Conservation (phyloP, 1,284 basidiomycete species). For the Heterobasidion occidentale region DNA sequence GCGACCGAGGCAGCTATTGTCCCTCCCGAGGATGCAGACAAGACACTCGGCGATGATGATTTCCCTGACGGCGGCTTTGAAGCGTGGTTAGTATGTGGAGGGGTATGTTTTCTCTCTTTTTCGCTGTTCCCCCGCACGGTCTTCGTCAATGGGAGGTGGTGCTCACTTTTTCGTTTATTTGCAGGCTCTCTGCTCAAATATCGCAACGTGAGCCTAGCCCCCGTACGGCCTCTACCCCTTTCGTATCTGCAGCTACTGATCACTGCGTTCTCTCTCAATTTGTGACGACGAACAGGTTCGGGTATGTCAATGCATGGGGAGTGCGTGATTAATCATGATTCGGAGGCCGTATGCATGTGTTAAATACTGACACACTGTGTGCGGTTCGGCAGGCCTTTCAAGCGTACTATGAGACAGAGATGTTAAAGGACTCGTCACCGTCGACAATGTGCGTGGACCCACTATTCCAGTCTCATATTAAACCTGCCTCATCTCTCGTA, state of each 20-base stretch:
- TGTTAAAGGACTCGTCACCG: slow-evolving; percentile 26
- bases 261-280: background rate
- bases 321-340: slow-evolving; percentile 17
- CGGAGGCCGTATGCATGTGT: background rate
- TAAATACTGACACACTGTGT: background rate
- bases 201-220: slow-evolving; percentile 20
- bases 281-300: slow-evolving; percentile 18
- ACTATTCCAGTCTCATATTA: too few relatives aligned
- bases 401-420: slow-evolving; percentile 30
- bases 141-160: background rate
- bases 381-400: slow-evolving; percentile 30
- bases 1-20: too few relatives aligned
- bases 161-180: background rate
- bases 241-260: background rate
- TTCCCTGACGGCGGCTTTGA: slow-evolving; percentile 32
- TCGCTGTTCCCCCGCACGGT: background rate
- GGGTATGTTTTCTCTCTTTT: slow-evolving; percentile 19
- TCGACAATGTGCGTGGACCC: slow-evolving; percentile 33
- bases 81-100: slow-evolving; percentile 31
- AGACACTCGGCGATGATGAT: slow-evolving; percentile 9
- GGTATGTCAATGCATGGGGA: slow-evolving; percentile 35
- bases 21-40: too few relatives aligned
- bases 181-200: slow-evolving; percentile 18
- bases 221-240: background rate
- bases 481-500: too few relatives aligned